Evolutionary conservation across 1,284 basidiomycete species (phyloP), one percentile per base, ranked within the genome.

Genomic region (Trichosporon coremiiforme): DNA sequence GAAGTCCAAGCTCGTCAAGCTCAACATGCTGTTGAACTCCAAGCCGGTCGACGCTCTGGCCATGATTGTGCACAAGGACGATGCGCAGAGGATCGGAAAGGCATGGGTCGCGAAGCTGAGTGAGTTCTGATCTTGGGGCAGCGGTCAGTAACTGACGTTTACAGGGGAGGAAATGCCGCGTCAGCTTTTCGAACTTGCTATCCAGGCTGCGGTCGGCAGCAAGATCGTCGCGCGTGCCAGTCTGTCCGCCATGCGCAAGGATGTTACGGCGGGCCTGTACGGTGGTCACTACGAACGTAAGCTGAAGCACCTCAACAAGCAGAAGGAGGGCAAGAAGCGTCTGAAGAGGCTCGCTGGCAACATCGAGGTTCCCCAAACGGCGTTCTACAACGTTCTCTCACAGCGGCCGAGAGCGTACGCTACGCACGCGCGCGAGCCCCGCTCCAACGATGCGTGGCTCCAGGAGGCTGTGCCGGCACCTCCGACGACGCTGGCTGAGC

Each of bases 211-310:
- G 4, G 76, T 98, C 20, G 95, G 95, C 7, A 89, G 88, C 75
- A 94, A 91, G 75, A 88, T 98, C 68, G 88, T 98, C 65, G 93
- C 96, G 4, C 88, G 95, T 65, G 95, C 97, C 81, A 95, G 84
- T 1, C 82, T 98, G 63, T 91, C 91, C 41, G 93, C 95, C 0
- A 85, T 93, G 80, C 88, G 94, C 45, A 94, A 96, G 69, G 96
- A 99, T 77, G 96, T 99, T 29, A 97, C 95, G 0, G 94, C 94
- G 15, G 95, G 95, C 0, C 84, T 98, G 57, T 97, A 97, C 77
- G 94, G 94, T 80, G 94, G 94, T 88, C 92, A 94, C 81, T 92
- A 93, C 75, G 93, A 94, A 82, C 90, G 93, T 69, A 95, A 95
- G 83, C 74, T 94, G 86, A 95, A 97, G 84, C 91, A 94, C 76